Evolutionary conservation across 1,284 basidiomycete genomes (phyloP).

Genomic region (Heterobasidion parviporum): DNA sequence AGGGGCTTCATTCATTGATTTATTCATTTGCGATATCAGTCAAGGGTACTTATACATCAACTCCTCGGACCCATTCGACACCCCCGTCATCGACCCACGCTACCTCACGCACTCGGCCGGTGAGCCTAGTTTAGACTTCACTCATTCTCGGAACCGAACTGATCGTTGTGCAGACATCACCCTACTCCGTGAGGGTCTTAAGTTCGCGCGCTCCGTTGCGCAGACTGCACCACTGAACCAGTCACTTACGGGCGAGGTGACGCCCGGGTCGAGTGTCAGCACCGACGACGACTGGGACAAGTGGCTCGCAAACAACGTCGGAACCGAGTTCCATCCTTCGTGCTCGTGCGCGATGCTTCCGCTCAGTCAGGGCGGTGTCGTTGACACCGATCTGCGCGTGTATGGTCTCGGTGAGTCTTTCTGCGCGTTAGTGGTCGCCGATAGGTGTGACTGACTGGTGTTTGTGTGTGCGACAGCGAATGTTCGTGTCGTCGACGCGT

Average conservation of each 20-base stretch:
- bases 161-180: slow-evolving; percentile 30
- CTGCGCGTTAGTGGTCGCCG: not conserved
- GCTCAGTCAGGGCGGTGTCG: slow-evolving; percentile 52
- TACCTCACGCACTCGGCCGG: slow-evolving; percentile 48
- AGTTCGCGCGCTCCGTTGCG: slow-evolving; percentile 39
- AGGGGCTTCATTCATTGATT: slow-evolving; percentile 4
- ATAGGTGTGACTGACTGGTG: not conserved
- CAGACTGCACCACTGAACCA: slow-evolving; percentile 29
- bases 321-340: slow-evolving; percentile 48
- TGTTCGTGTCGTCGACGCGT: slow-evolving; percentile 45
- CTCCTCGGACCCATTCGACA: slow-evolving; percentile 42
- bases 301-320: slow-evolving; percentile 32
- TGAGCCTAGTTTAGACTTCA: slow-evolving; percentile 11
- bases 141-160: slow-evolving; percentile 1
- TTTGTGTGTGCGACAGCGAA: slow-evolving; percentile 21
- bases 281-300: slow-evolving; percentile 38
- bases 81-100: slow-evolving; percentile 53
- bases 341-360: slow-evolving; percentile 63
- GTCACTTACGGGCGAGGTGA: slow-evolving; percentile 26
- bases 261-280: slow-evolving; percentile 29
- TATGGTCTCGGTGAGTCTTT: slow-evolving; percentile 39
- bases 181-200: slow-evolving; percentile 49
- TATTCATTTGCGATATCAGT: slow-evolving; percentile 11
- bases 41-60: slow-evolving; percentile 35
- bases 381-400: slow-evolving; percentile 52